phyloP scores from a whole-genome alignment of 176 grass and related monocot species.

The Zoysia pacifica region DNA sequence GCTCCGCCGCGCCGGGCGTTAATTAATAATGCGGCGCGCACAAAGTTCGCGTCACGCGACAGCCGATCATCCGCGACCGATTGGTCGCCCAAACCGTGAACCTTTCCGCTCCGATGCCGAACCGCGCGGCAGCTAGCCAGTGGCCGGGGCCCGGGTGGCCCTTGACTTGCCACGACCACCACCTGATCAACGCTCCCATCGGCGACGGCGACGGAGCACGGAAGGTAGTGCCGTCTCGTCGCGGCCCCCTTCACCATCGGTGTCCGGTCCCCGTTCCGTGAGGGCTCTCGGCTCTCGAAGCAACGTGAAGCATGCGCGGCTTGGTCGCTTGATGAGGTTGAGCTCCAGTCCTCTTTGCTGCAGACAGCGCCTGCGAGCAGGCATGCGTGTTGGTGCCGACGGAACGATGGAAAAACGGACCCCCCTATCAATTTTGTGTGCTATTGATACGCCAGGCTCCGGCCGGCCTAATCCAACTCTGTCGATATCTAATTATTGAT shows the following conservation, averaged over 20 bases:
- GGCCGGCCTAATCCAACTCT: background rate
- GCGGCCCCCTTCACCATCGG: background rate
- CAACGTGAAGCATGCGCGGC: no score
- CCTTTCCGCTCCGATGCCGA: background rate
- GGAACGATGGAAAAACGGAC: no score
- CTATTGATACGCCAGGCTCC: background rate
- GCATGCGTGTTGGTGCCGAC: no score
- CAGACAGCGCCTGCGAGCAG: no score
- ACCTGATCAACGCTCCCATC: background rate
- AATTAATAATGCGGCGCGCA: background rate
- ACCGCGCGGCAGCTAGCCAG: background rate
- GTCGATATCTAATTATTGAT: background rate
- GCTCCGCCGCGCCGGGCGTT: slow-evolving; percentile 2
- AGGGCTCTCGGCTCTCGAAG: no score
- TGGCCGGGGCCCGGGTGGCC: background rate
- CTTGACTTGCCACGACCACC: background rate
- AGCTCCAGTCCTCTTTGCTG: no score
- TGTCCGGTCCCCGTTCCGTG: no score
- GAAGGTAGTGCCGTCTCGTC: background rate
- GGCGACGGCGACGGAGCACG: background rate
- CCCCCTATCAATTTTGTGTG: no score
- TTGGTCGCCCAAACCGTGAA: background rate
- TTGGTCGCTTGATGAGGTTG: no score
- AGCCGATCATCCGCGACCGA: background rate
- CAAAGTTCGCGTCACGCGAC: slow-evolving; percentile 28